These are phyloP conservation scores for Ophioceras dolichostomum DNA, from an alignment of 2,329 filamentous ascomycete genomes.

Conservation along the genomic window DNA sequence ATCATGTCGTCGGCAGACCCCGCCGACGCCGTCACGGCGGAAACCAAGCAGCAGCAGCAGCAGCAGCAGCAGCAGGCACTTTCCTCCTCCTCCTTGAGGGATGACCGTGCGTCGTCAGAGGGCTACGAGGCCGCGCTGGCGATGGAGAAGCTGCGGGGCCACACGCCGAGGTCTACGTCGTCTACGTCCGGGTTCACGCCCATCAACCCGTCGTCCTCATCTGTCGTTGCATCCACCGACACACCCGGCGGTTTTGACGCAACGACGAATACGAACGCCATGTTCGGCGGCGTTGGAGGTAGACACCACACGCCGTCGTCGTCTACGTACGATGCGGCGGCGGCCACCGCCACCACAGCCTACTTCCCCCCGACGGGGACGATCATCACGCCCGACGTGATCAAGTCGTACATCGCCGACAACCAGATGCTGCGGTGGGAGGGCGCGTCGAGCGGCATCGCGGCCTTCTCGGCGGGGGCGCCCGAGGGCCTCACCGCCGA, in stretches of 20 bases:
- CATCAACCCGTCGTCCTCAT: neutral
- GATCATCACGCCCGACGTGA: conserved; percentile 1
- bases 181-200: neutral
- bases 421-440: conserved; percentile 13
- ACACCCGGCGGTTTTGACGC: no score
- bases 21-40: conserved; percentile 4
- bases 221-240: no score
- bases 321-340: neutral
- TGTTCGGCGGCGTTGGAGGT: no score
- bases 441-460: conserved; percentile 10
- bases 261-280: no score
- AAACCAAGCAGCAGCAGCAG: conserved; percentile 9
- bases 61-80: conserved; percentile 15
- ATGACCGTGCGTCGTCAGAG: neutral
- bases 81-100: conserved; percentile 17
- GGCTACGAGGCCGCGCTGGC: neutral
- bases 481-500: neutral
- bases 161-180: neutral
- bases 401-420: conserved; percentile 5
- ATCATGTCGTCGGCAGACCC: neutral
- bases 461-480: conserved; percentile 14
- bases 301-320: neutral
- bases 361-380: neutral
- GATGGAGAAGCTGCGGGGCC: no score
- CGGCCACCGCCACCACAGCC: neutral